Evolutionary conservation across 2,329 filamentous ascomycete species (phyloP), one percentile per base, ranked within the genome.

Genomic region (Dendrostoma leiphaemia): DNA sequence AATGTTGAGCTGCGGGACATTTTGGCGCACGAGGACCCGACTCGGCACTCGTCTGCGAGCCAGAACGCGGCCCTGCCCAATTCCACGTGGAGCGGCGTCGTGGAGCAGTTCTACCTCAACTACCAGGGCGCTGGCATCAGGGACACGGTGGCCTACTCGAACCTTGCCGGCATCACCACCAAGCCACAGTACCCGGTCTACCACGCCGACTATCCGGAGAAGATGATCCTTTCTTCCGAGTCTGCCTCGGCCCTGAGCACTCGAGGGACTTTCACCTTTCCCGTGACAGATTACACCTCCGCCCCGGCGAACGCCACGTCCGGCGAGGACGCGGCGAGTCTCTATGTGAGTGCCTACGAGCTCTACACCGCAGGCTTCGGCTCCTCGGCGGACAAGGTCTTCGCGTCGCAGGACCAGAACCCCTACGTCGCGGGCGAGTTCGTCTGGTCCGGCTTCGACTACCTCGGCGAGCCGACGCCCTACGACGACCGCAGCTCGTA

Each of bases 361-460:
- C 69, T 82, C 1, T 81, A 82, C 61, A 66, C 73, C 0, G 63
- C 74, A 1, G 59, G 62, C 28, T 81, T 72, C 62, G 79, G 76
- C 3, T 69, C 77, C 0, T 76, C 76, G 0, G 73, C 78, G 0
- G 80, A 83, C 61, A 81, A 79, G 59, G 79, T 82, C 0, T 83
- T 82, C 56, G 65, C 60, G 10, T 59, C 61, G 31, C 79, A 82
- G 57, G 80, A 82, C 59, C 56, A 59, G 6, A 62, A 78, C 57
- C 68, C 72, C 0, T 83, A 72, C 54, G 79, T 80, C 0, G 79
- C 77, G 1, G 80, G 80, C 4, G 80, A 79, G 57, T 80, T 78
- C 35, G 76, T 80, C 6, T 81, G 77, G 78, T 72, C 75, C 0
- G 78, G 78, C 1, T 79, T 66, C 58, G 77, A 79, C 54, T 79